These are phyloP conservation scores for Colletotrichum abscissum DNA, from an alignment of 2,329 filamentous ascomycete species.

Conservation along the genomic window DNA sequence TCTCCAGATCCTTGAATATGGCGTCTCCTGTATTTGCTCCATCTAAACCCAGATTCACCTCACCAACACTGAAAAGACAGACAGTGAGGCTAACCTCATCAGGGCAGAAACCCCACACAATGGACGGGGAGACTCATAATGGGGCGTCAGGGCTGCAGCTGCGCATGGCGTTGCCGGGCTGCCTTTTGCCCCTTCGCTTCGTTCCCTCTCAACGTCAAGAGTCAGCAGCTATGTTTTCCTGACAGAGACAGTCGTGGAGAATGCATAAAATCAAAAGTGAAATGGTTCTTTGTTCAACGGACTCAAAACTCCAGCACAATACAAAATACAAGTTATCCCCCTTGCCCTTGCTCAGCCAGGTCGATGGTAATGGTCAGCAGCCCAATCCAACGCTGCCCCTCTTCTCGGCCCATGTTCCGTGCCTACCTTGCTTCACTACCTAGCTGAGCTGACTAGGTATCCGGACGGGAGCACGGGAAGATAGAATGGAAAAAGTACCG, in stretches of 20 bases:
- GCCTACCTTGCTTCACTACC: not conserved
- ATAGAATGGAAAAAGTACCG: not conserved
- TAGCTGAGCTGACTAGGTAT: no score
- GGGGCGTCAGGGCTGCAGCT: constrained; percentile 14
- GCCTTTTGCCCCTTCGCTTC: not conserved
- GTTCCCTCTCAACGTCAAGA: not conserved
- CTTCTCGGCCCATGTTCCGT: not conserved
- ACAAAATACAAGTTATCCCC: not conserved
- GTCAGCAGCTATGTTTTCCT: not conserved
- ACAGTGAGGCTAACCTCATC: constrained; percentile 10
- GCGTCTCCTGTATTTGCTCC: not conserved
- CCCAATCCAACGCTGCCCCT: not conserved
- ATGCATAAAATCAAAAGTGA: not conserved
- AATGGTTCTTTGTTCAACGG: not conserved
- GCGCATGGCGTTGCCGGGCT: constrained; percentile 20
- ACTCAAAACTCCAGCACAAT: not conserved
- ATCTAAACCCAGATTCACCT: not conserved
- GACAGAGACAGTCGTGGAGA: not conserved
- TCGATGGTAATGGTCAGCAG: not conserved
- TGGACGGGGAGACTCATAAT: not conserved
- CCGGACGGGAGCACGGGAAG: no score
- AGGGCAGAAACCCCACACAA: not conserved
- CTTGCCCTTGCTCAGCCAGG: no score
- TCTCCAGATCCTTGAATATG: not conserved
- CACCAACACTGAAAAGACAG: not conserved